A percentile compares a stretch with the other conserved stretches of the same genome.
Evolutionary conservation across 257 asterid genomes (phyloP).

Genomic region (Cynanchum wilfordii): DNA sequence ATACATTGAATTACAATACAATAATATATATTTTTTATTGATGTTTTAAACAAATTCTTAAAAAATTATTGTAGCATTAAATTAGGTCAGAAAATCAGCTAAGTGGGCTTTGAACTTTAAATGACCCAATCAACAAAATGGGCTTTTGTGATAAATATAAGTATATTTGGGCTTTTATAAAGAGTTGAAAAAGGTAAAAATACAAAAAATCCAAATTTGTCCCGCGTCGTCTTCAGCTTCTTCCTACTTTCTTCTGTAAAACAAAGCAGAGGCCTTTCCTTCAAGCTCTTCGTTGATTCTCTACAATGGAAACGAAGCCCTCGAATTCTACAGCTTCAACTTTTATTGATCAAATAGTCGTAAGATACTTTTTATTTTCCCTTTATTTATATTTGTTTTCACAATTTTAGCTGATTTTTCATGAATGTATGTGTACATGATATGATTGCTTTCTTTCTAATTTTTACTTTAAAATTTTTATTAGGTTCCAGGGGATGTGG

Average conservation of each 20-base stretch:
- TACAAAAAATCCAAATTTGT: not conserved
- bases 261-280: not conserved
- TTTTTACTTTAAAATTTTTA: not conserved
- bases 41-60: too few relatives aligned
- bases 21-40: too few relatives aligned
- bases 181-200: too few relatives aligned
- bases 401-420: not conserved
- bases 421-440: not conserved
- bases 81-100: too few relatives aligned
- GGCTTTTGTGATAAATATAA: too few relatives aligned
- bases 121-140: too few relatives aligned
- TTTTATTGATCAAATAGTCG: slow-evolving; percentile 10
- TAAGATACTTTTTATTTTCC: not conserved
- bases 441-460: too few relatives aligned
- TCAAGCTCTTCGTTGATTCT: not conserved
- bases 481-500: slow-evolving; percentile 90
- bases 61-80: too few relatives aligned
- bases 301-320: slow-evolving; percentile 9
- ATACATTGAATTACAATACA: too few relatives aligned
- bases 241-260: not conserved
- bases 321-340: not conserved
- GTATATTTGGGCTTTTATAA: not conserved
- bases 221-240: not conserved
- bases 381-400: not conserved
- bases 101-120: too few relatives aligned